Evolutionary conservation across 257 asterid genomes (phyloP).

Genomic region (Fraxinus quadrangulata): DNA sequence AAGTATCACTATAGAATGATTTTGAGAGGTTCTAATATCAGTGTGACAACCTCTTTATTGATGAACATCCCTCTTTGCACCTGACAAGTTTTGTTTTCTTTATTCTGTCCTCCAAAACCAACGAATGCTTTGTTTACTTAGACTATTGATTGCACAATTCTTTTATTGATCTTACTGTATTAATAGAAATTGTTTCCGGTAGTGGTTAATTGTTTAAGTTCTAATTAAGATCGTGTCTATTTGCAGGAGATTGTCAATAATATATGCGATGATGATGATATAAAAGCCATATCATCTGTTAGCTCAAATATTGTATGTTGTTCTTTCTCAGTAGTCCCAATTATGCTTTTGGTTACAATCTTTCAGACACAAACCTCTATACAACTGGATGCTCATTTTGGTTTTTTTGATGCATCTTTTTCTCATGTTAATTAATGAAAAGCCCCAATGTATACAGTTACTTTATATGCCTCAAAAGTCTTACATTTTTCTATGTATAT

Average conservation of each 20-base stretch:
- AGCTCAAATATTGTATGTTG: slow-evolving; percentile 39
- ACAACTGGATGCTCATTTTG: slow-evolving; percentile 7
- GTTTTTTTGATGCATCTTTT: not conserved
- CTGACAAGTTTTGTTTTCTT: not conserved
- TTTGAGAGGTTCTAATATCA: not conserved
- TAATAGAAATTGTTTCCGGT: not conserved
- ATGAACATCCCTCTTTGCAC: not conserved
- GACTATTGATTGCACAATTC: slow-evolving; percentile 1
- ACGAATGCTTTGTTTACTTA: not conserved
- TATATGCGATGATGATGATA: slow-evolving; percentile 47
- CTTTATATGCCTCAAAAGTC: not conserved
- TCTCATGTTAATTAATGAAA: not conserved
- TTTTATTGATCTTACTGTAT: not conserved
- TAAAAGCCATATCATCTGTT: slow-evolving; percentile 44
- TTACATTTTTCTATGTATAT: not conserved
- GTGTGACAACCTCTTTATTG: not conserved
- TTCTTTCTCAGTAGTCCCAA: slow-evolving; percentile 13
- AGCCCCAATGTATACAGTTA: not conserved
- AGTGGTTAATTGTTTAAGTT: slow-evolving; percentile 2
- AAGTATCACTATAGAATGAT: not conserved
- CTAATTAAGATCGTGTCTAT: slow-evolving; percentile 10
- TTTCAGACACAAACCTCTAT: not conserved
- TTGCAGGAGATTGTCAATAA: slow-evolving; percentile 40
- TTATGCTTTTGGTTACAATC: not conserved
- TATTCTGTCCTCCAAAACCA: not conserved